Evolutionary conservation across 2,329 filamentous ascomycete genomes (phyloP).

Genomic region (Cryphonectria radicalis): DNA sequence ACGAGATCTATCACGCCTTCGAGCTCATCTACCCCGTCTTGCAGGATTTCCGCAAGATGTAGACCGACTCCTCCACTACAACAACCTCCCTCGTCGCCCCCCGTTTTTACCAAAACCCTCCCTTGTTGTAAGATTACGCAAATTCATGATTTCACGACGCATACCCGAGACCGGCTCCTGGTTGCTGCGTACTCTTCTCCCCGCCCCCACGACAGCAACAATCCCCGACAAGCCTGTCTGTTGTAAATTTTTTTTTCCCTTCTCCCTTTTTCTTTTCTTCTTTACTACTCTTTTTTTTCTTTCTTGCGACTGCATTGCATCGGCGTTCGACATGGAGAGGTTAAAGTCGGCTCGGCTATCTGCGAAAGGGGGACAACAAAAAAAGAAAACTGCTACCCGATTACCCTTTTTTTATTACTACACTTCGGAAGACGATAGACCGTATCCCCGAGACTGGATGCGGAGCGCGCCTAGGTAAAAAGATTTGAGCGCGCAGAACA

Average conservation of each 20-base stretch:
- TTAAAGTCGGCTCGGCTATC: constrained; percentile 29
- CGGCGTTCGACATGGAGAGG: constrained; percentile 49
- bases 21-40: constrained; percentile 97
- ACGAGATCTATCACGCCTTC: constrained; percentile 97
- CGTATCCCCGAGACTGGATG: constrained; percentile 34
- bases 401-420: constrained; percentile 21
- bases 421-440: constrained; percentile 30
- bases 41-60: constrained; percentile 69
- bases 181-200: constrained; percentile 16
- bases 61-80: constrained; percentile 31
- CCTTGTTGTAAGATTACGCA: constrained; percentile 32
- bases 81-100: background rate
- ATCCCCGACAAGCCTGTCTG: constrained; percentile 14
- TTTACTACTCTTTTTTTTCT: constrained; percentile 27
- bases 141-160: constrained; percentile 53
- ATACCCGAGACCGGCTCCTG: constrained; percentile 28
- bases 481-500: constrained; percentile 16
- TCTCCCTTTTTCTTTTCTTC: constrained; percentile 27
- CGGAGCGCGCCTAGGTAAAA: constrained; percentile 27
- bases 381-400: constrained; percentile 36
- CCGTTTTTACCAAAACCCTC: constrained; percentile 17
- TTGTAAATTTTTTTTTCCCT: constrained; percentile 35
- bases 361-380: constrained; percentile 33
- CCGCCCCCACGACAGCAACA: constrained; percentile 16
- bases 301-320: constrained; percentile 43